A percentile compares a stretch with the other conserved stretches of the same genome.
phyloP scores from a whole-genome alignment of 2,329 filamentous ascomycete species.

The Neonectria hederae region DNA sequence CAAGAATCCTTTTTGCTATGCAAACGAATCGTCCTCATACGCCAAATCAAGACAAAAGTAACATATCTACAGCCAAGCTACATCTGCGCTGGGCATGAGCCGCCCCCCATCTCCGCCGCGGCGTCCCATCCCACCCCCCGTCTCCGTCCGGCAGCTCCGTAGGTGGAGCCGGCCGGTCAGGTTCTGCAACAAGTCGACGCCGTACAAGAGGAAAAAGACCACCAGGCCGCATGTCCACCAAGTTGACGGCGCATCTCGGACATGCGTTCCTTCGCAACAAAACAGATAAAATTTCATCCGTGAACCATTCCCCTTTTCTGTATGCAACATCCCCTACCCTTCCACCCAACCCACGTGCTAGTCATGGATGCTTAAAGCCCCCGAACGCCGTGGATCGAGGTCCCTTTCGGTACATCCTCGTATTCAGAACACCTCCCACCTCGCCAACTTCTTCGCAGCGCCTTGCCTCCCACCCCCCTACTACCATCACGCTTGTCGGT shows the following conservation, averaged over 20 bases:
- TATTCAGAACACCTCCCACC: constrained; percentile 18
- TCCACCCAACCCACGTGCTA: constrained; percentile 10
- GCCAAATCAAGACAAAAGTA: constrained; percentile 39
- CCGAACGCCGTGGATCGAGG: constrained; percentile 16
- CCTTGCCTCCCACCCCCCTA: constrained; percentile 13
- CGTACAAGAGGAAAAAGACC: constrained; percentile 19
- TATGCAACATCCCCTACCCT: constrained; percentile 28
- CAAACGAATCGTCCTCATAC: constrained; percentile 39
- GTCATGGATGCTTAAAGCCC: constrained; percentile 10
- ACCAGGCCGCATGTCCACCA: constrained; percentile 17
- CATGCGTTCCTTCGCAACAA: constrained; percentile 17
- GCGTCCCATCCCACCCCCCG: constrained; percentile 11
- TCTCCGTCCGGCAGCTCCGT: neutral
- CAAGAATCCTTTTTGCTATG: constrained; percentile 38
- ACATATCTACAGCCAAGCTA: constrained; percentile 39
- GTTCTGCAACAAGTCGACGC: constrained; percentile 1
- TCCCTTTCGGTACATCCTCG: constrained; percentile 15
- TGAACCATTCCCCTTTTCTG: constrained; percentile 25
- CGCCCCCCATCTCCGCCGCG: constrained; percentile 2
- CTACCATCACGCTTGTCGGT: constrained; percentile 13
- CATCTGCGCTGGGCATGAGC: constrained; percentile 21
- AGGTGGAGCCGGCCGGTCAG: neutral
- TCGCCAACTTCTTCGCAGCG: constrained; percentile 10
- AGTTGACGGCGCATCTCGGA: constrained; percentile 18
- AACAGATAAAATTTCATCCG: constrained; percentile 26